A percentile compares a stretch with the other conserved stretches of the same genome.
phyloP scores from a whole-genome alignment of 1,139 yeast species.

The Hansenula sp. region DNA sequence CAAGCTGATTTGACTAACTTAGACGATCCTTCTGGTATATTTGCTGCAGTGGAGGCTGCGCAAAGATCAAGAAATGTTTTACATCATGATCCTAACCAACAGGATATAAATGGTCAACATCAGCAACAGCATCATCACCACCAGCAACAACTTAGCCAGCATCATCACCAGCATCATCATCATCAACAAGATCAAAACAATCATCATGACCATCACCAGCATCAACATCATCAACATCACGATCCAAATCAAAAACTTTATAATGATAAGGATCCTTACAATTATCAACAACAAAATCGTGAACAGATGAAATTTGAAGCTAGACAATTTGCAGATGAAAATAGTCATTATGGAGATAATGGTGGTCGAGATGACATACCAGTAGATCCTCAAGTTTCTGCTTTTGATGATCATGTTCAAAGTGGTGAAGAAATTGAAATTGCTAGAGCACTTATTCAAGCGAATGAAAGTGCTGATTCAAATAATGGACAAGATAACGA shows the following conservation, averaged over 20 bases:
- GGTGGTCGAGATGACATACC: constrained; percentile 31
- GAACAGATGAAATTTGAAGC: too few relatives aligned
- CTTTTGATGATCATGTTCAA: constrained; percentile 41
- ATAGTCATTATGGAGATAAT: neutral
- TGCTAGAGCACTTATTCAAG: constrained; percentile 62
- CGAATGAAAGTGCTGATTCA: constrained; percentile 37
- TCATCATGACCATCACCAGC: constrained; percentile 3
- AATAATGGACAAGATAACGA: constrained; percentile 8
- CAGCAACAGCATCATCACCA: constrained; percentile 5
- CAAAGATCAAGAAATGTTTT: constrained; percentile 25
- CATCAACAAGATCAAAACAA: constrained; percentile 10
- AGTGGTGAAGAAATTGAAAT: constrained; percentile 56
- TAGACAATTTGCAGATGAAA: neutral
- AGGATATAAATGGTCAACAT: constrained; percentile 1
- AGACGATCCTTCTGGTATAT: constrained; percentile 43
- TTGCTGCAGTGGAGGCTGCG: constrained; percentile 67
- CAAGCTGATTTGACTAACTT: constrained; percentile 28
- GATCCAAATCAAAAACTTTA: constrained; percentile 1
- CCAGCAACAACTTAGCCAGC: neutral
- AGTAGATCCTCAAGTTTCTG: constrained; percentile 58
- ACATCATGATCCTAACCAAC: neutral
- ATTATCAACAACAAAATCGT: neutral
- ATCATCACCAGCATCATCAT: constrained; percentile 3
- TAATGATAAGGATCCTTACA: neutral
- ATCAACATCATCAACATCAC: neutral